Conservation (phyloP, 257 asterid species). For the Lycium barbarum region DNA sequence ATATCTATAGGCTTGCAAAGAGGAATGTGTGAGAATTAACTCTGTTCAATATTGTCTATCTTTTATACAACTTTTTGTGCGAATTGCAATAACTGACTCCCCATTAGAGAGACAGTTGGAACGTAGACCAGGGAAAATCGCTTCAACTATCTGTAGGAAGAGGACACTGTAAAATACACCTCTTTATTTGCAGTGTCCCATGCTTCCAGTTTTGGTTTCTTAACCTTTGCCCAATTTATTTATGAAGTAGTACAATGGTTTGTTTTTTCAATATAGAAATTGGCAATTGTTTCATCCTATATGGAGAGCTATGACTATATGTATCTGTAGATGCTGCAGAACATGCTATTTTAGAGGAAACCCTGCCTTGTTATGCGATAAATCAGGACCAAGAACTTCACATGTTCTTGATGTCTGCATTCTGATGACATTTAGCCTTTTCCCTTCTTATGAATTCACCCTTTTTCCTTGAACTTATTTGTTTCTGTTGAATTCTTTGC, state of each 20-base stretch:
- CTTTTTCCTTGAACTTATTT: constrained; percentile 15
- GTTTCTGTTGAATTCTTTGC: constrained; percentile 46
- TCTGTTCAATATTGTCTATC: not conserved
- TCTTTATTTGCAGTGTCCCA: not conserved
- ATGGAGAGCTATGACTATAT: not conserved
- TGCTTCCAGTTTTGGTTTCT: not conserved
- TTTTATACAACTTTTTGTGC: not conserved
- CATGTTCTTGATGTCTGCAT: not conserved
- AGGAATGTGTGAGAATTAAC: not conserved
- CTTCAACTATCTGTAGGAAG: not conserved
- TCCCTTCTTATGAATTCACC: not conserved
- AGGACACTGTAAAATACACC: not conserved
- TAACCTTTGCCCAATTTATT: not conserved
- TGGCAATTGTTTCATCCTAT: not conserved
- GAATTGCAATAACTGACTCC: not conserved
- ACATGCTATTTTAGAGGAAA: not conserved
- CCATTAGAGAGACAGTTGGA: not conserved
- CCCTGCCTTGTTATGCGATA: not conserved
- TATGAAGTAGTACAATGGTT: not conserved
- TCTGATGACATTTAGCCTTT: not conserved
- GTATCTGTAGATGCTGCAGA: constrained; percentile 9
- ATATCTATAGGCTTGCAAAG: not conserved
- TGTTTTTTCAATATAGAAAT: not conserved
- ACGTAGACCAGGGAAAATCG: not conserved
- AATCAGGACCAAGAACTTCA: constrained; percentile 29